These are phyloP conservation scores for Annona squamosa DNA, from an alignment of 164 flowering plant genomes.

Conservation along the genomic window DNA sequence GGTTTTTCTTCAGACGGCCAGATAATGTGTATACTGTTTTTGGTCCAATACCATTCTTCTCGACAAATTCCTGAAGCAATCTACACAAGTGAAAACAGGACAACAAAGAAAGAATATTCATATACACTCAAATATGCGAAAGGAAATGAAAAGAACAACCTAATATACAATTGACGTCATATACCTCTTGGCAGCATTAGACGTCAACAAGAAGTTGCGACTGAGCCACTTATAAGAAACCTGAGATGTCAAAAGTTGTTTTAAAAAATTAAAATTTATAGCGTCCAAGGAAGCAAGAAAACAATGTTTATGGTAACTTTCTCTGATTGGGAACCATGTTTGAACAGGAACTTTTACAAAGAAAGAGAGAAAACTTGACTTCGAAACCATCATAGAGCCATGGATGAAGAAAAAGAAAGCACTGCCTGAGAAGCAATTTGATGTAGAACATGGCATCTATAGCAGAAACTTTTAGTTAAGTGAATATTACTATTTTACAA, in stretches of 20 bases:
- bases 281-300: background rate
- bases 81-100: conserved; percentile 23
- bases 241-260: conserved; percentile 26
- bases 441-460: no score
- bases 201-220: conserved; percentile 75
- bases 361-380: no score
- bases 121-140: background rate
- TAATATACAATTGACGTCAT: background rate
- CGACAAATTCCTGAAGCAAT: conserved; percentile 74
- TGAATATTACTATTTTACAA: no score
- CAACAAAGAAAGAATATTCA: background rate
- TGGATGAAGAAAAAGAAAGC: no score
- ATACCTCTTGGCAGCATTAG: conserved; percentile 81
- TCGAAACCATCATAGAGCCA: no score
- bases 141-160: conserved; percentile 1
- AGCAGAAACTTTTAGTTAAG: no score
- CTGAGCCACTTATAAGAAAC: conserved; percentile 95
- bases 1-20: conserved; percentile 65
- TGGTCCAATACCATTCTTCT: conserved; percentile 42
- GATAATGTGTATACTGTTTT: conserved; percentile 62
- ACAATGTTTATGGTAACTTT: no score
- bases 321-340: no score
- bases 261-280: conserved; percentile 1
- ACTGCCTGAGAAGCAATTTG: no score
- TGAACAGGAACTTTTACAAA: no score